These are phyloP conservation scores for Clarireedia paspali DNA, from an alignment of 2,329 filamentous ascomycete genomes.

Conservation along the genomic window DNA sequence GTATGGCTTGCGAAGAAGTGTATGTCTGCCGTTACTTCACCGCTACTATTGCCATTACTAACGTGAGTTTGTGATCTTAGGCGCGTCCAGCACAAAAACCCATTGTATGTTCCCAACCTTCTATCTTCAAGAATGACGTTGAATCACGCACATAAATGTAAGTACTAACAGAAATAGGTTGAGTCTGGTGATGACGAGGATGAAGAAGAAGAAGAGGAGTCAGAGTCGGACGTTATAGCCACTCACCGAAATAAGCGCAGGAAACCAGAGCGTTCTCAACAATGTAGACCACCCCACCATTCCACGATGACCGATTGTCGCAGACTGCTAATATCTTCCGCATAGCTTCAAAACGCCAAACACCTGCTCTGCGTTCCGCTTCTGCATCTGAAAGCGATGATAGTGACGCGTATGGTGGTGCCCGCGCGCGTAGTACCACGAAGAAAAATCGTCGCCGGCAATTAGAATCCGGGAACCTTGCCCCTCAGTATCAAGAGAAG, in stretches of 20 bases:
- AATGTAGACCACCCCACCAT: slow-evolving; percentile 41
- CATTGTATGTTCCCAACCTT: slow-evolving; percentile 39
- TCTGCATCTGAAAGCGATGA: slow-evolving; percentile 63
- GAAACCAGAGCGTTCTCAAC: slow-evolving; percentile 56
- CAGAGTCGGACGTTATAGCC: slow-evolving; percentile 66
- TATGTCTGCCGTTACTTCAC: slow-evolving; percentile 38
- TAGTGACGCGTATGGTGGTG: slow-evolving; percentile 68
- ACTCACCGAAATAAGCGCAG: slow-evolving; percentile 54
- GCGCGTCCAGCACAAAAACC: slow-evolving; percentile 51
- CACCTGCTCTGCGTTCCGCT: slow-evolving; percentile 46
- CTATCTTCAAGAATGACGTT: not conserved
- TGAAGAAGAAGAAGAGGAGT: slow-evolving; percentile 41
- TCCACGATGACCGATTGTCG: slow-evolving; percentile 13
- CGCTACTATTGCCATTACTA: slow-evolving; percentile 9
- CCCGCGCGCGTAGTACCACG: slow-evolving; percentile 57
- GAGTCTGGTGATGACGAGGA: slow-evolving; percentile 42
- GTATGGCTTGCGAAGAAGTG: slow-evolving; percentile 89
- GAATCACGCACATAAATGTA: not conserved
- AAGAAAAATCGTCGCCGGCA: slow-evolving; percentile 76
- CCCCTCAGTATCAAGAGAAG: slow-evolving; percentile 67
- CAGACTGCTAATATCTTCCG: slow-evolving; percentile 14
- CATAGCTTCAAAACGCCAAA: slow-evolving; percentile 52
- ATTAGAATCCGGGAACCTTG: slow-evolving; percentile 56
- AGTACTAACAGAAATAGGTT: slow-evolving; percentile 34
- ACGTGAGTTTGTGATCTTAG: slow-evolving; percentile 17